Conservation (phyloP, 2,329 filamentous ascomycete species). For the Passalora sequoiae region DNA sequence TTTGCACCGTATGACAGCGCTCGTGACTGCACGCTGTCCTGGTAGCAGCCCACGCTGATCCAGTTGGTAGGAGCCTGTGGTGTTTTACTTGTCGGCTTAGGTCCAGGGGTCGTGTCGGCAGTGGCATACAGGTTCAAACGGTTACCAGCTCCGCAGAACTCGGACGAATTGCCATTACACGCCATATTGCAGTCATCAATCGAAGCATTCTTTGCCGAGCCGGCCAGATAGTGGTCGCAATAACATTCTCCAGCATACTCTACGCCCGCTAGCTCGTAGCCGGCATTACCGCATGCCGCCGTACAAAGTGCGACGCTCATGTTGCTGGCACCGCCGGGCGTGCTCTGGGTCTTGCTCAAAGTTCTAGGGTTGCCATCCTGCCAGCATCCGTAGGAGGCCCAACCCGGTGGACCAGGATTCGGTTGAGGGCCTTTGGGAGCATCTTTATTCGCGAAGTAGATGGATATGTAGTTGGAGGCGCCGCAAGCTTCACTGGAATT, state of each 20-base stretch:
- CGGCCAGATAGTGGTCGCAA: slow-evolving; percentile 27
- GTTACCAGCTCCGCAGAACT: slow-evolving; percentile 29
- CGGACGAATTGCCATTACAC: slow-evolving; percentile 28
- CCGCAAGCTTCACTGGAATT: slow-evolving; percentile 30
- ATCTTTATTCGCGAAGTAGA: slow-evolving; percentile 25
- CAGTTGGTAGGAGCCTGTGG: slow-evolving; percentile 3
- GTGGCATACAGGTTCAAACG: slow-evolving; percentile 25
- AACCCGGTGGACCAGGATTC: slow-evolving; percentile 20
- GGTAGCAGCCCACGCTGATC: too few species aligned
- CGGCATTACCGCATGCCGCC: slow-evolving; percentile 23
- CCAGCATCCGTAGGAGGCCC: slow-evolving; percentile 33
- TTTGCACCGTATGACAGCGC: too few species aligned
- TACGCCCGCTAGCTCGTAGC: slow-evolving; percentile 31
- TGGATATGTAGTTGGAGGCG: slow-evolving; percentile 19
- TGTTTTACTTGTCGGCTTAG: slow-evolving; percentile 17
- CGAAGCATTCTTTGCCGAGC: slow-evolving; percentile 14
- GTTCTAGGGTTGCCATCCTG: slow-evolving; percentile 24
- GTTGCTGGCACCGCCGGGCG: slow-evolving; percentile 23
- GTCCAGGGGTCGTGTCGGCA: slow-evolving; percentile 16
- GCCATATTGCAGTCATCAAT: slow-evolving; percentile 27
- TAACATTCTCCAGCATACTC: slow-evolving; percentile 36
- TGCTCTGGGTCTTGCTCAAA: slow-evolving; percentile 17
- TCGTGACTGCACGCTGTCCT: too few species aligned
- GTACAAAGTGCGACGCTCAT: slow-evolving; percentile 28
- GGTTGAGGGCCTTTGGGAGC: slow-evolving; percentile 17